phyloP scores from a whole-genome alignment of 805 yeast species.

The Starmerella apicola region DNA sequence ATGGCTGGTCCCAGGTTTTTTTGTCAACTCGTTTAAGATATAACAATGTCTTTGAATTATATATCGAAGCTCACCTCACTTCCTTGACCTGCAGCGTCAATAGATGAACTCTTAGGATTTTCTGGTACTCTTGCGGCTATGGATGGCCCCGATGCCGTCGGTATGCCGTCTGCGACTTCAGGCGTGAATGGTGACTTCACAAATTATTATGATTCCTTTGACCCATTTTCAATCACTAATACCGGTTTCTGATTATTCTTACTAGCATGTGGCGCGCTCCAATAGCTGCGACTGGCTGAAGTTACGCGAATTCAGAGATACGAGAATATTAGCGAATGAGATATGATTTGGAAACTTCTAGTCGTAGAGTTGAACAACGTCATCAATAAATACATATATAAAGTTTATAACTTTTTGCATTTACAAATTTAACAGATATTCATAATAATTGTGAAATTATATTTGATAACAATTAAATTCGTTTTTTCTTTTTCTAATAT shows the following conservation, averaged over 20 bases:
- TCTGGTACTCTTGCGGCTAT: slow-evolving; percentile 17
- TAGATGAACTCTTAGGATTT: slow-evolving; percentile 22
- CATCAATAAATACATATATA: not conserved
- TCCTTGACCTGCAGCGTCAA: slow-evolving; percentile 26
- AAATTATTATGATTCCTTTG: slow-evolving; percentile 17
- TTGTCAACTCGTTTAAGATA: not conserved
- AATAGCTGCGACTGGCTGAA: slow-evolving; percentile 19
- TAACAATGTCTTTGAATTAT: too few relatives aligned
- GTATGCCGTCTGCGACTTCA: slow-evolving; percentile 13
- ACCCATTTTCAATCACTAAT: slow-evolving; percentile 2
- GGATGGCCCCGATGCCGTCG: slow-evolving; percentile 19
- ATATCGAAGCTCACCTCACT: slow-evolving; percentile 16
- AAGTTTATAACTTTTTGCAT: too few relatives aligned
- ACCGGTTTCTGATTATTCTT: slow-evolving; percentile 3
- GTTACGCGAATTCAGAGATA: not conserved
- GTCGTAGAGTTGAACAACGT: slow-evolving; percentile 1
- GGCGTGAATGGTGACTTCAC: slow-evolving; percentile 21
- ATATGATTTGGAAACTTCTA: not conserved
- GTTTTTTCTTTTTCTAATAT: too few relatives aligned
- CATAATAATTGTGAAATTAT: too few relatives aligned
- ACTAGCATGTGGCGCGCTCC: slow-evolving; percentile 21
- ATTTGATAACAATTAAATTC: too few relatives aligned
- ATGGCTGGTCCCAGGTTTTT: slow-evolving; percentile 9
- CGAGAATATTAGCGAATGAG: too few relatives aligned
- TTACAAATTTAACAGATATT: not conserved